These are phyloP conservation scores for Mycena metata DNA, from an alignment of 768 basidiomycete species.

Conservation along the genomic window DNA sequence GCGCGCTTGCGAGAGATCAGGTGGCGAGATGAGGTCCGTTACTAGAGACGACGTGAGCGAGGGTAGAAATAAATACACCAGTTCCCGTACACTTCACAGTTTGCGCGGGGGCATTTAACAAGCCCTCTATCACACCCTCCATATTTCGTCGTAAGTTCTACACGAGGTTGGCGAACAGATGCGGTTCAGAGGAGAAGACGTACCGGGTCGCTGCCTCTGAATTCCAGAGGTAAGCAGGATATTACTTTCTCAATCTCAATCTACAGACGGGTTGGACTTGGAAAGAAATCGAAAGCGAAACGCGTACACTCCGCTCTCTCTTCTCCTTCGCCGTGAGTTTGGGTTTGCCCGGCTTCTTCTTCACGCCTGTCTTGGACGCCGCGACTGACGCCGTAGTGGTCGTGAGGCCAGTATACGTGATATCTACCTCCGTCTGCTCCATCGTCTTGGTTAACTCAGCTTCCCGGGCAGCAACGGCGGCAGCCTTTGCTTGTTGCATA, in stretches of 20 bases:
- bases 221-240: conserved; percentile 87
- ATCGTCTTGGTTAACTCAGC: conserved; percentile 56
- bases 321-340: conserved; percentile 85
- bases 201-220: conserved; percentile 89
- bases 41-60: conserved; percentile 60
- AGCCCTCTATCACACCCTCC: conserved; percentile 82
- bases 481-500: conserved; percentile 53
- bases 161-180: conserved; percentile 8
- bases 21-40: conserved; percentile 79
- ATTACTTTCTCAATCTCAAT: conserved; percentile 79
- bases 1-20: conserved; percentile 89
- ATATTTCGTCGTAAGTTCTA: conserved; percentile 83
- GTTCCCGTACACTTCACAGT: conserved; percentile 70
- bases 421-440: conserved; percentile 57
- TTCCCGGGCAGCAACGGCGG: conserved; percentile 50
- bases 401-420: conserved; percentile 55
- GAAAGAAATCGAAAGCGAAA: background rate
- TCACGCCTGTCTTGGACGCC: conserved; percentile 56
- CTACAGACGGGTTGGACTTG: conserved; percentile 45
- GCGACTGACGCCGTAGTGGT: conserved; percentile 52
- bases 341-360: conserved; percentile 72
- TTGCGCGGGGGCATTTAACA: conserved; percentile 73
- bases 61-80: background rate
- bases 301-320: conserved; percentile 80
- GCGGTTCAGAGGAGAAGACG: background rate